Base-by-base conservation (phyloP, 2,329 filamentous ascomycete genomes). In the Cordyceps fumosorosea region DNA sequence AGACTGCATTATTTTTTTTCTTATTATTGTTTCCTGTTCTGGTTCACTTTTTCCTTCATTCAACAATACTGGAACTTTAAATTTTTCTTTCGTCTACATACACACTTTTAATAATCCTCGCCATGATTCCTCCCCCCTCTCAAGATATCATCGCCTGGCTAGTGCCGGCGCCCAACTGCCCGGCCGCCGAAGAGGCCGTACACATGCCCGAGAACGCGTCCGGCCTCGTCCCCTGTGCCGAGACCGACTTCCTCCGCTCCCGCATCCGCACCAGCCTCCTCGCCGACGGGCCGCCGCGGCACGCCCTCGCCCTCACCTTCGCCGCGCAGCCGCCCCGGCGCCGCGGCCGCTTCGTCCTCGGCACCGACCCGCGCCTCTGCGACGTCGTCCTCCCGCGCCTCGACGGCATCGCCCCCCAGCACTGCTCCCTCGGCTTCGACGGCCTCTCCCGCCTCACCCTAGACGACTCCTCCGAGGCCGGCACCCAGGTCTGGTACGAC, bases 401-500 rank as follows among this genome's bases (percentile, higher is more conserved):
- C 14, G 68, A 69, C 0, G 74, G 74, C 56, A 71, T 78, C 53
- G 69, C 72, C 11, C 65, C 71, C 12, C 69, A 69, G 57, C 76
- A 78, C 67, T 77, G 75, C 69, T 67, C 69, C 52, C 44, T 78
- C 59, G 70, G 73, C 66, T 78, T 78, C 56, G 76, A 77, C 65
- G 69, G 69, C 22, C 70, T 75, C 58, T 70, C 70, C 18, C 68
- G 76, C 32, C 72, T 78, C 44, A 68, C 76, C 4, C 71, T 78
- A 10, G 70, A 73, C 56, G 76, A 78, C 67, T 73, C 72, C 51
- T 77, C 75, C 2, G 69, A 69, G 42, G 40, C 56, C 20, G 76
- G 76, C 16, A 78, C 76, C 1, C 72, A 76, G 55, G 75, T 78
- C 34, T 78, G 76, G 76, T 77, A 75, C 66, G 75, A 76, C 62